Base-by-base conservation (phyloP, 1,284 basidiomycete species). In the Microbotryum saponariae region DNA sequence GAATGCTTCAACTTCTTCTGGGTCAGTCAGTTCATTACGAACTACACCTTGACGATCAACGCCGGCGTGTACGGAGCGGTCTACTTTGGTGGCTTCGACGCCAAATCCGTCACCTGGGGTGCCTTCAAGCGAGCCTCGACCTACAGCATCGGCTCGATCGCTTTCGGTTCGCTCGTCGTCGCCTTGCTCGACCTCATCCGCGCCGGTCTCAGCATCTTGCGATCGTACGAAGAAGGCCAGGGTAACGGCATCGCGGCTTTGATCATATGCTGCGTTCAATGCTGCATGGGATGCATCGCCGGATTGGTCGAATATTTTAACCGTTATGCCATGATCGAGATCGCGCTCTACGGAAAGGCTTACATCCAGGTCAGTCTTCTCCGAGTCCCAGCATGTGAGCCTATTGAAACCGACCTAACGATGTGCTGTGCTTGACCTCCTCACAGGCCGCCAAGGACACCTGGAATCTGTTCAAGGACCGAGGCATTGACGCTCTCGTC, bases 141-240 rank as follows among this genome's bases (percentile, higher is more conserved):
- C 0, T 78, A 87, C 58, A 91, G 88, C 1, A 80, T 96, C 33
- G 91, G 90, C 7, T 90, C 88, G 0, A 91, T 94, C 70, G 88
- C 89, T 6, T 91, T 93, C 72, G 91, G 91, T 6, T 89, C 86
- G 3, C 78, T 94, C 70, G 89, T 94, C 65, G 90, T 94, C 51
- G 90, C 91, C 0, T 73, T 94, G 33, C 79, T 94, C 52, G 91
- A 94, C 70, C 73, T 91, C 6, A 69, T 92, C 51, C 78, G 84
- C 51, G 79, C 90, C 61, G 72, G 89, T 48, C 73, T 93, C 54
- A 82, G 84, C 58, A 76, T 83, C 23, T 76, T 84, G 16, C 79
- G 84, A 68, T 82, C 86, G 71, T 85, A 83, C 65, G 86, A 88
- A n/a, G 80, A 80, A 33, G 78, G 79, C 0, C 82, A 90, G 56